A percentile compares a stretch with the other conserved stretches of the same genome.
phyloP scores from a whole-genome alignment of 495 filamentous ascomycete species.

The Stereocaulon alpinum region DNA sequence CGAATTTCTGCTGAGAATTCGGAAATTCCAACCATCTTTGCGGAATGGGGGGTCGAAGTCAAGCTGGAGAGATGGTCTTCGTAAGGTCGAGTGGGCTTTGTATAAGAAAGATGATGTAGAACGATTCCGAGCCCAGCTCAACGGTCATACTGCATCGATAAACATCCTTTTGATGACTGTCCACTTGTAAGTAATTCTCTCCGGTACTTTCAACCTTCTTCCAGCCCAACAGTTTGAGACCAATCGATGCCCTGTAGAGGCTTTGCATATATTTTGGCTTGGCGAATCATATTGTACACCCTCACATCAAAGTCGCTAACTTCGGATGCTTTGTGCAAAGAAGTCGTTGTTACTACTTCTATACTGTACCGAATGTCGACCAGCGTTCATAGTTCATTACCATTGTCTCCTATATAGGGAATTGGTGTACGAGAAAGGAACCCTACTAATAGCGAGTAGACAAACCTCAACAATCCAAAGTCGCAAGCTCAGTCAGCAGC shows the following conservation, averaged over 20 bases:
- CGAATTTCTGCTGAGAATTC: slow-evolving; percentile 21
- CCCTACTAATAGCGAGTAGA: not conserved
- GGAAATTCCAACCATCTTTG: slow-evolving; percentile 23
- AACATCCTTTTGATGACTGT: slow-evolving; percentile 22
- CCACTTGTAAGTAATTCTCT: slow-evolving; percentile 20
- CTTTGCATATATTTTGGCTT: not conserved
- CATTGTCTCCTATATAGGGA: no score
- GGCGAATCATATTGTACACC: not conserved
- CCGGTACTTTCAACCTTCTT: not conserved
- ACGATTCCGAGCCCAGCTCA: slow-evolving; percentile 24
- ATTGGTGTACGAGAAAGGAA: not conserved
- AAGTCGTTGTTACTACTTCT: no score
- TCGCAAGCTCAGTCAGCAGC: slow-evolving; percentile 8
- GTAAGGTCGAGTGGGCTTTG: slow-evolving; percentile 26
- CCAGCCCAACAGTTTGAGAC: not conserved
- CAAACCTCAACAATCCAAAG: slow-evolving; percentile 3
- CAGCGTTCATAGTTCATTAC: no score
- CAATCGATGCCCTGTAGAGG: not conserved
- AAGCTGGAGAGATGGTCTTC: slow-evolving; percentile 19
- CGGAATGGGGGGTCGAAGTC: not conserved
- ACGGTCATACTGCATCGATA: slow-evolving; percentile 25
- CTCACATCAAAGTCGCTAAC: no score
- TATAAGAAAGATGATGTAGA: slow-evolving; percentile 26
- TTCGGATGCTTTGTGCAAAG: no score
- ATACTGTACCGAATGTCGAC: no score